Evolutionary conservation across 192 early-diverging fungal genomes (phyloP), one percentile per base, ranked within the genome.

Genomic region (Podila clonocystis): DNA sequence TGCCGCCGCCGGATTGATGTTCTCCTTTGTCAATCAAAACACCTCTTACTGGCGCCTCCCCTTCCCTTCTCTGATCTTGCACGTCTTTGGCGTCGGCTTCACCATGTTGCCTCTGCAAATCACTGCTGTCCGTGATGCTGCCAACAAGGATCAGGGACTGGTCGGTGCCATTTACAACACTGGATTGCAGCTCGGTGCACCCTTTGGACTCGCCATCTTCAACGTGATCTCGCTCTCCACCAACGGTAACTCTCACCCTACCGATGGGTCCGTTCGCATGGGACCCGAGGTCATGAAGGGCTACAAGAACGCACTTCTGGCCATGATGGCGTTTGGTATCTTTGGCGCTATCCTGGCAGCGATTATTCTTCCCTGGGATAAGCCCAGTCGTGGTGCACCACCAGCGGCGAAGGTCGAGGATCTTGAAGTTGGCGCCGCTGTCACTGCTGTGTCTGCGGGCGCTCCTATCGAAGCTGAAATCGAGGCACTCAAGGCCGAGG

Each of bases 161-260:
- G 64, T 83, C 2, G 74, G 82, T 0, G 82, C 74, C 1, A 71
- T 83, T 7, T 83, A 83, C 19, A 76, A 67, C 52, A 75, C 82
- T 30, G 74, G 73, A n/a, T 45, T 74, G 0, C 82, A 83, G 52
- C 65, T 83, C 12, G 82, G 82, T 28, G 74, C 70, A 30, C 73
- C 74, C 30, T 74, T 83, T 38, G 82, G 82, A 15, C 45, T 75
- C 3, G 73, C 82, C 6, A 76, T 83, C 41, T 52, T 83, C 38
- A 76, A 74, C 41, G 76, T 72, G n/a, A 76, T 82, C 30, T 60
- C 74, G 20, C 57, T 62, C 20, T 65, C 80, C 8, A 82, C 70
- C 50, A 77, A 76, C 36, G 49, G 33, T 1, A 63, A 70, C 36
- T 0, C 7, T 22, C 52, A 24, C 9, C 24, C 52, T n/a, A 17